Percentiles rank a stretch among this genome's conserved stretches.
Evolutionary conservation across 129 eudicot genomes (phyloP).

Genomic region (Flaveria robusta): DNA sequence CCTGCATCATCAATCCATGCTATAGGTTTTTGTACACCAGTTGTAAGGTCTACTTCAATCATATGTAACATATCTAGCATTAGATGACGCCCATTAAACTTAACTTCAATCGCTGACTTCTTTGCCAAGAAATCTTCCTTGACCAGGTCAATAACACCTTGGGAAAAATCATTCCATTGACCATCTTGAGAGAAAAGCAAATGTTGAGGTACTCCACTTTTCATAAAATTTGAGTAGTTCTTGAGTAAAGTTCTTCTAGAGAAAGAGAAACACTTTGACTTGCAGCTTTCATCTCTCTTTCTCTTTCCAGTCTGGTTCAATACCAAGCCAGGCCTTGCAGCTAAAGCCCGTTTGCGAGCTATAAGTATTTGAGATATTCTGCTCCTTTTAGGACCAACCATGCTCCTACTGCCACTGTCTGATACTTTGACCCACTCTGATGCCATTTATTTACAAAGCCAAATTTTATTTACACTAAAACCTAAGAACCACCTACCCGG

Average conservation of each 20-base stretch:
- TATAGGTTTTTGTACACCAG: conserved; percentile 56
- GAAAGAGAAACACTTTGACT: conserved; percentile 34
- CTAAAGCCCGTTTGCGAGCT: conserved; percentile 28
- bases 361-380: conserved; percentile 33
- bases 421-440: conserved; percentile 44
- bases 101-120: conserved; percentile 48
- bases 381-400: conserved; percentile 41
- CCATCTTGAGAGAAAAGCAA: conserved; percentile 54
- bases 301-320: conserved; percentile 48
- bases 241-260: conserved; percentile 34
- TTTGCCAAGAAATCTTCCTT: conserved; percentile 44
- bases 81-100: conserved; percentile 34
- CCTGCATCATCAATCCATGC: conserved; percentile 73
- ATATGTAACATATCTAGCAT: conserved; percentile 53
- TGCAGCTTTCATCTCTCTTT: conserved; percentile 48
- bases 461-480: conserved; percentile 39
- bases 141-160: conserved; percentile 41
- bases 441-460: conserved; percentile 53
- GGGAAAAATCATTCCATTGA: conserved; percentile 54
- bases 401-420: conserved; percentile 37
- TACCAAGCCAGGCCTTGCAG: conserved; percentile 24
- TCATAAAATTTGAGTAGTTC: conserved; percentile 53
- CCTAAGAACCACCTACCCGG: conserved; percentile 30
- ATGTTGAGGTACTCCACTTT: conserved; percentile 49
- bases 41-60: conserved; percentile 51